Conservation (phyloP, 2,329 filamentous ascomycete genomes). For the Talaromyces sp. region DNA sequence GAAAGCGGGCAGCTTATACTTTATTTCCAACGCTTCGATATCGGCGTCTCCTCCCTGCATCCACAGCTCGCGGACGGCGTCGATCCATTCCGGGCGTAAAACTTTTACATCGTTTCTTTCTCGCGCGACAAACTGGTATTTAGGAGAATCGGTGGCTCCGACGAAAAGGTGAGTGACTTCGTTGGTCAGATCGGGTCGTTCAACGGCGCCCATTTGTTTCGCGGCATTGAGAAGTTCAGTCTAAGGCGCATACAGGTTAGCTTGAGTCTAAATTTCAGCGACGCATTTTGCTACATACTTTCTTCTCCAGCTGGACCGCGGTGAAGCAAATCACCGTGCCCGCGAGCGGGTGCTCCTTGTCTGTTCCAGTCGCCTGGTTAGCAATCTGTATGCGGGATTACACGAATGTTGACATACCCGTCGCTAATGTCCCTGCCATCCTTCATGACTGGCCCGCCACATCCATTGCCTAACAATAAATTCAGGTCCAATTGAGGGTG, state of each 20-base stretch:
- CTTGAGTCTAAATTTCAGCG: background rate
- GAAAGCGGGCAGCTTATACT: constrained; percentile 52
- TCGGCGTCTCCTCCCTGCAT: constrained; percentile 76
- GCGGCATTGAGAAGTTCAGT: constrained; percentile 53
- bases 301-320: constrained; percentile 75
- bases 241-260: constrained; percentile 28
- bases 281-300: constrained; percentile 57
- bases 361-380: constrained; percentile 33
- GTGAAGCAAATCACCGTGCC: constrained; percentile 86
- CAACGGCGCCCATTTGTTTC: constrained; percentile 78
- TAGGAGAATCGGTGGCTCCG: constrained; percentile 83
- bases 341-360: constrained; percentile 65
- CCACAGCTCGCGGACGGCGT: constrained; percentile 78
- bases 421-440: constrained; percentile 41
- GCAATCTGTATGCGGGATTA: constrained; percentile 7
- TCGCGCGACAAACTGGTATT: constrained; percentile 93
- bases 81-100: constrained; percentile 81
- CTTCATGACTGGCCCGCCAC: constrained; percentile 37
- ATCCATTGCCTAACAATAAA: background rate
- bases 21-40: constrained; percentile 67
- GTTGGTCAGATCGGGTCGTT: constrained; percentile 91
- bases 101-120: constrained; percentile 84
- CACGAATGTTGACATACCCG: constrained; percentile 31
- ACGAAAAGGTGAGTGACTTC: constrained; percentile 95
- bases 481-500: background rate